These are phyloP conservation scores for Globisporangium nodosum DNA, from an alignment of 352 stramenopile species.

Conservation along the genomic window DNA sequence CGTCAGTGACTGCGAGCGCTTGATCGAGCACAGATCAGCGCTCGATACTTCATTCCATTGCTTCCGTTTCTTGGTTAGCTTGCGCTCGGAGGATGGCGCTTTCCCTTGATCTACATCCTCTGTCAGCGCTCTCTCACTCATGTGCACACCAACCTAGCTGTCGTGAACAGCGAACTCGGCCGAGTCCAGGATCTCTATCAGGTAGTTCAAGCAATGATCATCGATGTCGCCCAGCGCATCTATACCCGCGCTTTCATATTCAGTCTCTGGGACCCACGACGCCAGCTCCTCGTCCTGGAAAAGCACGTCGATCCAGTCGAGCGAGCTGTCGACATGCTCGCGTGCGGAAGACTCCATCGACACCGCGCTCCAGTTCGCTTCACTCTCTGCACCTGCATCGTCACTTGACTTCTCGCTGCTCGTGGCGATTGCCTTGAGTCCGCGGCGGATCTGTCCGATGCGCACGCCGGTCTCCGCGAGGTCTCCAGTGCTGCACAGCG, in stretches of 20 bases:
- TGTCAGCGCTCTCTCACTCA: too few relatives aligned
- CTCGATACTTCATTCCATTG: too few relatives aligned
- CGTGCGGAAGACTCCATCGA: neutral
- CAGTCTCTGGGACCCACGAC: neutral
- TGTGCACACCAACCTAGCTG: neutral
- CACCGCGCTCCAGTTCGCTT: neutral
- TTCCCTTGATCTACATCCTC: too few relatives aligned
- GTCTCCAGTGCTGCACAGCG: slow-evolving; percentile 9
- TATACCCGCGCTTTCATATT: neutral
- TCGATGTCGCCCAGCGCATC: neutral
- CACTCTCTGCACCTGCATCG: neutral
- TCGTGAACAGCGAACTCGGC: neutral
- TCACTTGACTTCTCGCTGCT: neutral
- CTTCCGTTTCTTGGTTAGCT: too few relatives aligned
- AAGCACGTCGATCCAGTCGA: neutral
- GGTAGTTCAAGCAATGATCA: neutral
- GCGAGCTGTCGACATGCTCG: neutral
- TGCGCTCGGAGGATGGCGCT: too few relatives aligned
- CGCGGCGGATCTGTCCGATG: slow-evolving; percentile 1
- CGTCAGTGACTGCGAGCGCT: too few relatives aligned
- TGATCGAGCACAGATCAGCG: too few relatives aligned
- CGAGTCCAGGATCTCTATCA: neutral
- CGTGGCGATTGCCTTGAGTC: slow-evolving; percentile 1
- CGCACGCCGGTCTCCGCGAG: neutral
- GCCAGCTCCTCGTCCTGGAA: slow-evolving; percentile 1